Evolutionary conservation across 805 yeast genomes (phyloP), one percentile per base, ranked within the genome.

Genomic region (Wickerhamiella siamensis): DNA sequence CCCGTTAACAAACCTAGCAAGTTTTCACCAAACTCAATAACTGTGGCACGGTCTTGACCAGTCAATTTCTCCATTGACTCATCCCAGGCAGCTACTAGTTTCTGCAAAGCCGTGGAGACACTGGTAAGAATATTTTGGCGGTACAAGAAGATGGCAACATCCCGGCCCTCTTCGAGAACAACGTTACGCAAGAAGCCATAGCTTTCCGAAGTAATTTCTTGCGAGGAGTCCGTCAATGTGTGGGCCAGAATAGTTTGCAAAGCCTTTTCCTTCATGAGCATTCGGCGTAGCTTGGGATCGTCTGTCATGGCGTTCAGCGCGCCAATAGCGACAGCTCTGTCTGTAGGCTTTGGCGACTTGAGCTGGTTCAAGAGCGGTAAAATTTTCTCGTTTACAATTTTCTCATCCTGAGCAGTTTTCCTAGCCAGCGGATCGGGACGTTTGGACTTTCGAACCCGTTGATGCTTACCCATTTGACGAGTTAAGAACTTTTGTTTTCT

Each of bases 121-220:
- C 71, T 61, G 0, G 71, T 65, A 81, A 94, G 78, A 33, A 88
- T 74, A 47, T 80, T 75, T 15, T 75, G 74, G 55, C 96, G 72
- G 82, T 93, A 80, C 41, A 82, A 58, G 57, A 72, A 74, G 17
- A 74, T 71, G 21, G 84, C 75, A 31, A 83, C 71, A 48, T 83
- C 94, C 51, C 83, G 78, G 17, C 95, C 96, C 60, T 86, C 94
- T 54, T 83, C 94, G 41, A 83, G 67, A 2, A 80, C 78, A 43
- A 88, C 55, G 55, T 81, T 84, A 56, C 95, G 71, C 47, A 91
- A 62, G 19, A 88, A 64, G 1, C 95, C 96, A 51, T 75, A 78
- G 1, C 88, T 69, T 52, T 81, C 93, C 17, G 81, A 80, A 16
- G 82, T 79, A 36, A 83, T 74, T 50, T 84, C 95, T 43, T 76